Percentiles rank a stretch among this genome's conserved stretches.
phyloP scores from a whole-genome alignment of 805 yeast species.

The Blastobotrys robertii region DNA sequence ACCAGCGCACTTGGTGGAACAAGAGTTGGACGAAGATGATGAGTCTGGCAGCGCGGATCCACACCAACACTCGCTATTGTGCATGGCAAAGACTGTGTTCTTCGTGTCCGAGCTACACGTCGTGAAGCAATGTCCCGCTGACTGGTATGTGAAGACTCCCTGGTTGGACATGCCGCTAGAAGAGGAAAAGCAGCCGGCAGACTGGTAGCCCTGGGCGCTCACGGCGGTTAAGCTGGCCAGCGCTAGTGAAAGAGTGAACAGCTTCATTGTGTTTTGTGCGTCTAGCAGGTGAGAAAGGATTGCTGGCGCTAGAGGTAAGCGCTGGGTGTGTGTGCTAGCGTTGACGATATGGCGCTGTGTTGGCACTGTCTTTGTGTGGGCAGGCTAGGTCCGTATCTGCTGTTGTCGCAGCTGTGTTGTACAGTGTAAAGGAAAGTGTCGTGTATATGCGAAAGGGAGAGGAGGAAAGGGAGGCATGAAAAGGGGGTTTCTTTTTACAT shows the following conservation, averaged over 20 bases:
- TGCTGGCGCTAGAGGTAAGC: not conserved
- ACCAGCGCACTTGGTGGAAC: slow-evolving; percentile 48
- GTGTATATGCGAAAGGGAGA: not conserved
- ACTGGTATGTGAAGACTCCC: slow-evolving; percentile 49
- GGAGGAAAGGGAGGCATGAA: not conserved
- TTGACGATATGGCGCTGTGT: not conserved
- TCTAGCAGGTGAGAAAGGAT: not conserved
- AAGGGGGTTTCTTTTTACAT: not conserved
- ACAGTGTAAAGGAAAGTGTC: not conserved
- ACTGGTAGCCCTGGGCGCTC: slow-evolving; percentile 1
- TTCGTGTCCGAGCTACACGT: slow-evolving; percentile 35
- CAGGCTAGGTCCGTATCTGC: not conserved
- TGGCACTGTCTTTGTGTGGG: not conserved
- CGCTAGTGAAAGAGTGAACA: not conserved
- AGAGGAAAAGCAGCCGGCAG: slow-evolving; percentile 12
- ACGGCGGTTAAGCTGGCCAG: not conserved
- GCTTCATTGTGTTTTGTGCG: not conserved
- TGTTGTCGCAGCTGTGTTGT: not conserved
- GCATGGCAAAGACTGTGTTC: slow-evolving; percentile 37
- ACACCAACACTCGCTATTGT: slow-evolving; percentile 53
- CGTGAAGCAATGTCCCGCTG: slow-evolving; percentile 44
- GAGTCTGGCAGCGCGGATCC: slow-evolving; percentile 41
- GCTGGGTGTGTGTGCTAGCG: not conserved
- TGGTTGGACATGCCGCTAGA: slow-evolving; percentile 12
- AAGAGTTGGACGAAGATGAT: slow-evolving; percentile 25